Evolutionary conservation across 2,329 filamentous ascomycete species (phyloP).

Genomic region (Fusarium nurragi): DNA sequence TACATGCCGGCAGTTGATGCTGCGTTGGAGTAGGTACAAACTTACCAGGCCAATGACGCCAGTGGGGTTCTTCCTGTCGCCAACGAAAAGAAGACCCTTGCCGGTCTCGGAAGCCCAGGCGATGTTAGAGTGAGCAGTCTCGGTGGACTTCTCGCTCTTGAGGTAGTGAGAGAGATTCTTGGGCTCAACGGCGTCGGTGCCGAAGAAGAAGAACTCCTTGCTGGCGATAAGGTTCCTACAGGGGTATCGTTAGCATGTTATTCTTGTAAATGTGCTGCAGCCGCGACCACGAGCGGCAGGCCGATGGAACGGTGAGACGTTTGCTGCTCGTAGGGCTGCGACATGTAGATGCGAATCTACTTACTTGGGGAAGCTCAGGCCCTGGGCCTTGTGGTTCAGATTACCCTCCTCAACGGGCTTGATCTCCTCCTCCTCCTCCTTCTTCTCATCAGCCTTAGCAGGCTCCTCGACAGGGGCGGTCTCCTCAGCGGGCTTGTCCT

Average conservation of each 20-base stretch:
- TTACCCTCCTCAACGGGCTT: constrained; percentile 83
- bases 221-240: constrained; percentile 84
- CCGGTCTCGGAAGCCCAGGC: constrained; percentile 94
- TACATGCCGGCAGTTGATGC: constrained; percentile 33
- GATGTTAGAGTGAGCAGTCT: constrained; percentile 77
- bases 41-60: constrained; percentile 88
- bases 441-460: constrained; percentile 54
- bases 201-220: constrained; percentile 95
- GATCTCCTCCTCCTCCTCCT: constrained; percentile 66
- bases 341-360: constrained; percentile 44
- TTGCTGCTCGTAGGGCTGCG: not conserved
- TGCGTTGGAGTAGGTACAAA: constrained; percentile 31
- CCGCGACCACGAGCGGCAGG: not conserved
- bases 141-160: constrained; percentile 85
- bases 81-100: constrained; percentile 93
- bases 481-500: constrained; percentile 57
- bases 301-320: not conserved
- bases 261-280: not conserved
- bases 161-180: constrained; percentile 81
- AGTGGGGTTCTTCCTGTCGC: constrained; percentile 82
- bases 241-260: constrained; percentile 36
- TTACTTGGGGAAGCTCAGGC: constrained; percentile 86
- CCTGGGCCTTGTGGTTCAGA: constrained; percentile 89
- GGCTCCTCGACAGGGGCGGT: constrained; percentile 55
- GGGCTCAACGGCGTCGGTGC: constrained; percentile 74